Percentiles rank a stretch among this genome's conserved stretches.
Evolutionary conservation across 306 rosid genomes (phyloP).

Genomic region (barrel medic (Medicago truncatula)): DNA sequence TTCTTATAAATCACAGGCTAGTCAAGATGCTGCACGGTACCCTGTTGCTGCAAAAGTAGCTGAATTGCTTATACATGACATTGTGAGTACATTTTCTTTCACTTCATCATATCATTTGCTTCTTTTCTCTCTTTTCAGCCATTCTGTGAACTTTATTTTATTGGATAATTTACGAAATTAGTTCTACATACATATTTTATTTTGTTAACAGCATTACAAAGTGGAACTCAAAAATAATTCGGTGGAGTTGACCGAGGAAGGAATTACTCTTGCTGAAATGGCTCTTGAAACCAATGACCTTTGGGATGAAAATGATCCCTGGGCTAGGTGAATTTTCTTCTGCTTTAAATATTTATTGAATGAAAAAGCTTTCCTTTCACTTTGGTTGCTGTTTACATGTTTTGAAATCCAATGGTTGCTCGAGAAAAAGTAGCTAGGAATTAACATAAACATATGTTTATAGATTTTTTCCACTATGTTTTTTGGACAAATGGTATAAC

Average conservation of each 20-base stretch:
- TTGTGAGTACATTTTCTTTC: slow-evolving; percentile 63
- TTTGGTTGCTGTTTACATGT: slow-evolving; percentile 32
- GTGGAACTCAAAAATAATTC: slow-evolving; percentile 91
- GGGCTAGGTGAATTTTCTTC: slow-evolving; percentile 79
- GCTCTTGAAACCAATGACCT: slow-evolving; percentile 95
- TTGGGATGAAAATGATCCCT: slow-evolving; percentile 99
- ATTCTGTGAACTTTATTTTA: slow-evolving; percentile 33
- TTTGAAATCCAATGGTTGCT: slow-evolving; percentile 36
- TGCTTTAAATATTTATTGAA: slow-evolving; percentile 34
- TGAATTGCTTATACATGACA: slow-evolving; percentile 74
- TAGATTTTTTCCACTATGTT: slow-evolving; percentile 28
- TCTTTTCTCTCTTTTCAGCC: slow-evolving; percentile 33
- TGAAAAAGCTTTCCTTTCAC: slow-evolving; percentile 26
- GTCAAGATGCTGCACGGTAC: slow-evolving; percentile 90
- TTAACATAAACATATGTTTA: slow-evolving; percentile 15
- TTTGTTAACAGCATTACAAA: slow-evolving; percentile 78
- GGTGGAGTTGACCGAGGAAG: slow-evolving; percentile 94
- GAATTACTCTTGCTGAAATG: slow-evolving; percentile 92
- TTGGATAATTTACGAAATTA: slow-evolving; percentile 28
- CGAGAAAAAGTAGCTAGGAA: slow-evolving; percentile 8
- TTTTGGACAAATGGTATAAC: slow-evolving; percentile 20
- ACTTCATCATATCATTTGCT: slow-evolving; percentile 26
- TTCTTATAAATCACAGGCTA: slow-evolving; percentile 70
- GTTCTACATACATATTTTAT: slow-evolving; percentile 35
- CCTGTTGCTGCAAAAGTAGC: slow-evolving; percentile 99